phyloP scores from a whole-genome alignment of 2,329 filamentous ascomycete genomes.

The Aspergillus uvarum region DNA sequence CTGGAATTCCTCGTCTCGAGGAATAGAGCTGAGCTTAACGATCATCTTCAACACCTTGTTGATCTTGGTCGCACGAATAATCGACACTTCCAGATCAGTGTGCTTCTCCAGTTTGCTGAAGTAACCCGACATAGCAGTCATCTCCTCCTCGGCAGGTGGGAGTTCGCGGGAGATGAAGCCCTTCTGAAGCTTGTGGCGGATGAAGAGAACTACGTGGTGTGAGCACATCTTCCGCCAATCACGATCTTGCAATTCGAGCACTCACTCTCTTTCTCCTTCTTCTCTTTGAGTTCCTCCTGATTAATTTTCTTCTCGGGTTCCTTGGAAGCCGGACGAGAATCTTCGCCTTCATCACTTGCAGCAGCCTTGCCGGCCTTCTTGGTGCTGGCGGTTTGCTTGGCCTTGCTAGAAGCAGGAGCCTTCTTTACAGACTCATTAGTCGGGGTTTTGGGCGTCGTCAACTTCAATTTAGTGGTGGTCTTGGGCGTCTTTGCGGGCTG shows the following conservation, averaged over 20 bases:
- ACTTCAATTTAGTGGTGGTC: conserved; percentile 53
- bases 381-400: conserved; percentile 53
- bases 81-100: conserved; percentile 78
- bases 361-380: conserved; percentile 61
- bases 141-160: conserved; percentile 74
- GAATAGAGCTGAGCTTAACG: conserved; percentile 80
- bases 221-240: conserved; percentile 10
- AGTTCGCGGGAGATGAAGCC: conserved; percentile 84
- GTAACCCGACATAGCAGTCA: conserved; percentile 46
- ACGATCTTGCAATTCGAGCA: background rate
- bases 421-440: conserved; percentile 47
- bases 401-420: conserved; percentile 53
- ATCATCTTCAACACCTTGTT: conserved; percentile 98
- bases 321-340: conserved; percentile 55
- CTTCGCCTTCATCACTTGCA: conserved; percentile 57
- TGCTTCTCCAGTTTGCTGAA: conserved; percentile 74
- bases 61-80: conserved; percentile 91
- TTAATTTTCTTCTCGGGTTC: conserved; percentile 55
- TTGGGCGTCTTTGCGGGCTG: conserved; percentile 68
- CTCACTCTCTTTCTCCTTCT: conserved; percentile 58
- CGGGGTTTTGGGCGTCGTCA: conserved; percentile 60
- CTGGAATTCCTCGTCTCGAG: conserved; percentile 80
- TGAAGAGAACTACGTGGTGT: conserved; percentile 68
- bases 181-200: conserved; percentile 92
- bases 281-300: conserved; percentile 55